Evolutionary conservation across 345 rosid genomes (phyloP), one percentile per base, ranked within the genome.

Genomic region (Hevea brasiliensis): DNA sequence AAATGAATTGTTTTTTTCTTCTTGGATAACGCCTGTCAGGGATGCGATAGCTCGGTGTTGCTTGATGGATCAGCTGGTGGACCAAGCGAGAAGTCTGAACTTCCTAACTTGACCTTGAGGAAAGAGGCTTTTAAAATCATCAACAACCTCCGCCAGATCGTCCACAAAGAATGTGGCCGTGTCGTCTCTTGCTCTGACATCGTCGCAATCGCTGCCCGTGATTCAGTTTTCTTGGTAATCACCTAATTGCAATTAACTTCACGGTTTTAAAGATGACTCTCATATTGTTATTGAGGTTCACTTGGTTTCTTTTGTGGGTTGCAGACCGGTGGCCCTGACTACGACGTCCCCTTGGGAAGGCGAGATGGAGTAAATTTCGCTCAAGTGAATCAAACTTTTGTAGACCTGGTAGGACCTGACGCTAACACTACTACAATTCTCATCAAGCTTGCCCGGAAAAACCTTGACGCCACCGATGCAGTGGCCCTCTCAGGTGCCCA

Each of bases 401-500:
- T 35, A 27, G 89, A 90, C 75, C 77, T 94, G 29, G 92, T 94
- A 0, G 67, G 88, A 9, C 95, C 97, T 0, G 45, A 14, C 8
- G n/a, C 67, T 3, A 85, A 84, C 76, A 77, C 90, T 32, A 66
- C 63, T 26, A 14, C 23, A 40, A 71, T 90, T 59, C 88, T 92
- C 27, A 0, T 67, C 47, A 72, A 80, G 27, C 81, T 92, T 6
- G 84, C 81, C 41, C 54, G 70, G 60, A 84, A 90, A 55, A 80
- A 79, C 37, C 71, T 94, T 0, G 83, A 89, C 73, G 68, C 90
- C 67, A 90, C 87, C 24, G 97, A 94, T 67, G 82, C 83, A 0
- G 98, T 94, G 0, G 93, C 97, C 54, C 95, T 90, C 50, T 92
- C 98, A 2, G 98, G 98, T 26, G 94, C 88, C 70, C 98, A 92